phyloP scores from a whole-genome alignment of 176 grass and related monocot genomes.

The Ensete ventricosum region DNA sequence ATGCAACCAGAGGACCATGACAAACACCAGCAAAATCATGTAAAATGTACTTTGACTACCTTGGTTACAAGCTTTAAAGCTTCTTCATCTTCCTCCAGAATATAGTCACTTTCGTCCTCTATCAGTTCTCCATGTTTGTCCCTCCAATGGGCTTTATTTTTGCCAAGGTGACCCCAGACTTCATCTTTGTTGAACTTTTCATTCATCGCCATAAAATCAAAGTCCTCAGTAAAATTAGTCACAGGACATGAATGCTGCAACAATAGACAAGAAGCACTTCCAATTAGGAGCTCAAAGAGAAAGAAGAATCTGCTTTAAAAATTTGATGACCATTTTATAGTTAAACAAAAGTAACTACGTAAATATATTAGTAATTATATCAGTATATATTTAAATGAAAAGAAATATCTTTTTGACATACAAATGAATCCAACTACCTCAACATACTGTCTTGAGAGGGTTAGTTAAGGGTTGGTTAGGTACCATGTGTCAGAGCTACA shows the following conservation, averaged over 20 bases:
- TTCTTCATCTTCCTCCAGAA: slow-evolving; percentile 42
- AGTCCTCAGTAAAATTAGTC: slow-evolving; percentile 73
- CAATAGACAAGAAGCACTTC: not conserved
- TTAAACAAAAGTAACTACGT: too few relatives aligned
- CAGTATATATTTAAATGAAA: too few relatives aligned
- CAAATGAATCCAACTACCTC: too few relatives aligned
- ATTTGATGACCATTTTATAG: too few relatives aligned
- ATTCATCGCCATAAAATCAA: slow-evolving; percentile 91
- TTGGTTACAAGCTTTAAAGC: slow-evolving; percentile 35
- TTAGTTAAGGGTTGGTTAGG: too few relatives aligned
- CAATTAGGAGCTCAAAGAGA: not conserved
- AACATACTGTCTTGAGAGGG: too few relatives aligned
- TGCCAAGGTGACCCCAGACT: slow-evolving; percentile 80
- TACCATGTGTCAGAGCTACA: too few relatives aligned
- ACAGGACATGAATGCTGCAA: slow-evolving; percentile 41
- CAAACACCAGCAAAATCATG: too few relatives aligned
- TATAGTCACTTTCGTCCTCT: slow-evolving; percentile 57
- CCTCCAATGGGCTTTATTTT: slow-evolving; percentile 51
- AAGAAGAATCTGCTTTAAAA: too few relatives aligned
- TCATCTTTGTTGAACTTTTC: slow-evolving; percentile 94
- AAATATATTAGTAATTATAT: too few relatives aligned
- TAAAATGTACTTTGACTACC: slow-evolving; percentile 4
- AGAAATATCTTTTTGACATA: too few relatives aligned
- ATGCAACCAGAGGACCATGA: too few relatives aligned
- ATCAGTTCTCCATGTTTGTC: slow-evolving; percentile 50